Evolutionary conservation across 164 flowering plant species (phyloP), one percentile per base, ranked within the genome.

Genomic region (Brasenia schreberi): DNA sequence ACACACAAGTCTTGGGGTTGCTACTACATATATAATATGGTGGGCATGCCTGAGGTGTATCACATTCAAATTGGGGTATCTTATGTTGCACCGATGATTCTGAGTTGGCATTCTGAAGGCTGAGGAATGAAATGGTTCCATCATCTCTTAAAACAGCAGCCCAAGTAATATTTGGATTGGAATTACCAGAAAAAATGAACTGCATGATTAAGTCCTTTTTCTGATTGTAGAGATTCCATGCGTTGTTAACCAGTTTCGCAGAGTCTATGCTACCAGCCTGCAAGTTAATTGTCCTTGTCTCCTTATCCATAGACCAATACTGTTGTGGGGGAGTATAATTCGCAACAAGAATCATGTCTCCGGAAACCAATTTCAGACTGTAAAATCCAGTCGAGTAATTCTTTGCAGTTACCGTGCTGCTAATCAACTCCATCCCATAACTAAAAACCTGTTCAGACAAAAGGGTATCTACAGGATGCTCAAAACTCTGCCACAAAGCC

Each of bases 391-490:
- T n/a, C 5, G 62, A 60, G 61, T 69, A 67, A 43, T 62, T 65
- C 68, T 23, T 23, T 23, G 27, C 27, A 23, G 52, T 0, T 49
- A 65, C 67, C 9, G 76, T 74, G 27, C 65, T 72, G 74, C 87
- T 81, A 62, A 61, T 73, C 19, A 83, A 81, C 64, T 56, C 75
- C 86, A 80, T 85, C 14, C 84, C 84, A 43, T 76, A 69, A 0
- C 68, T 5, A 58, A 85, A 81, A 4, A 66, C 68, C 73, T 85
- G 89, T 39, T 77, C 80, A 6, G 76, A 74, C 65, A 83, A 64
- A 66, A 85, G 83, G 19, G 89, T 85, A 49, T 83, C 85, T 0
- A 85, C 76, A 0, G 87, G 89, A 69, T 81, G 68, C 68, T 73
- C 73, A 43, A 83, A 85, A 74, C 85, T 83, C 77, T 80, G 81